phyloP scores from a whole-genome alignment of 2,329 filamentous ascomycete genomes.

The Cytospora chrysosperma region DNA sequence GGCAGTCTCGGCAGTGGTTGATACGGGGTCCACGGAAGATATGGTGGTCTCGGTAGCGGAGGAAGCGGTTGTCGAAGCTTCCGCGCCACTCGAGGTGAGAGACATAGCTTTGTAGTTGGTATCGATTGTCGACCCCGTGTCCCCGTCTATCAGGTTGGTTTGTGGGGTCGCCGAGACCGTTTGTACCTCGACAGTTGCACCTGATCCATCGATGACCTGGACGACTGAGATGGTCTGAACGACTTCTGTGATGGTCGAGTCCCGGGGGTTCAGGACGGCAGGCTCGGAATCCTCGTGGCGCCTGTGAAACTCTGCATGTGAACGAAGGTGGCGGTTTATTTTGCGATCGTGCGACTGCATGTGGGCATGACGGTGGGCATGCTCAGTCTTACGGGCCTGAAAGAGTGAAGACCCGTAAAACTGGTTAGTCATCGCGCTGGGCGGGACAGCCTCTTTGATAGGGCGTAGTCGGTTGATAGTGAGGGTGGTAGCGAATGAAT shows the following conservation, averaged over 20 bases:
- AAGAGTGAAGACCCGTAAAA: constrained; percentile 48
- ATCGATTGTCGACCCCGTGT: constrained; percentile 38
- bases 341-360: constrained; percentile 27
- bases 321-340: constrained; percentile 29
- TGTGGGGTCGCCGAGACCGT: constrained; percentile 42
- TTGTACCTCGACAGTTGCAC: constrained; percentile 44
- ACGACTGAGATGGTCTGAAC: constrained; percentile 57
- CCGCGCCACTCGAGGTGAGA: constrained; percentile 5
- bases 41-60: constrained; percentile 12
- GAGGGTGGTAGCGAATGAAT: constrained; percentile 8
- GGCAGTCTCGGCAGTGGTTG: constrained; percentile 19
- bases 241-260: constrained; percentile 44
- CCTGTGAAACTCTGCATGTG: constrained; percentile 31
- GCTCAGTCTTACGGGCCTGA: constrained; percentile 42
- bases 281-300: constrained; percentile 28
- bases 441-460: constrained; percentile 32
- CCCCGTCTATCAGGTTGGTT: constrained; percentile 39
- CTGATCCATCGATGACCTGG: constrained; percentile 50
- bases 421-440: constrained; percentile 47
- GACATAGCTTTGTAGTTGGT: constrained; percentile 27
- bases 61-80: constrained; percentile 17
- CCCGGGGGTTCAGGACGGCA: constrained; percentile 29
- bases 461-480: constrained; percentile 23
- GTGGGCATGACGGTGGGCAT: constrained; percentile 34
- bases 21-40: constrained; percentile 16